A percentile compares a stretch with the other conserved stretches of the same genome.
These are phyloP conservation scores for Straminergon stramineum DNA, from an alignment of 225 moss, liverwort and hornwort species.

Conservation along the genomic window DNA sequence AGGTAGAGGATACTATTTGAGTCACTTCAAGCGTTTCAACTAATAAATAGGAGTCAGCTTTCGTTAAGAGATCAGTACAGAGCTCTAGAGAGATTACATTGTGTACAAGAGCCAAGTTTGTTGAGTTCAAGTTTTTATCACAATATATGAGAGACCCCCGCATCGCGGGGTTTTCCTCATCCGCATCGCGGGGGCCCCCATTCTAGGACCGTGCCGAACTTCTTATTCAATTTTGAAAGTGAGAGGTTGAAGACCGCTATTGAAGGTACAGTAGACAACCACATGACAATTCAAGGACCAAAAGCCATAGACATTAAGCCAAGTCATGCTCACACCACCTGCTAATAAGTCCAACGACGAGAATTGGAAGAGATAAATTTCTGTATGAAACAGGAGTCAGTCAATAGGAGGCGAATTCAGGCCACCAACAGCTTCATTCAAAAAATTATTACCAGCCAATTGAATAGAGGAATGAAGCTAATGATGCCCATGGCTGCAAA, in stretches of 20 bases:
- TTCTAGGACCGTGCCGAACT: background rate
- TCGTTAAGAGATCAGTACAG: background rate
- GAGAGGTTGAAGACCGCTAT: background rate
- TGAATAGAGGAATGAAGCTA: constrained; percentile 96
- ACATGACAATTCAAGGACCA: background rate
- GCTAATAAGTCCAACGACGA: background rate
- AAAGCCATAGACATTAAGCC: background rate
- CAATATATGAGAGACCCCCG: background rate
- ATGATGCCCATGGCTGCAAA: constrained; percentile 95
- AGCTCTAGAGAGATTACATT: background rate
- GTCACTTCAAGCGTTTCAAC: background rate
- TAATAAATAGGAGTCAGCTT: background rate
- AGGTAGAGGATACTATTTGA: background rate
- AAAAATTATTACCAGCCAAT: constrained; percentile 73
- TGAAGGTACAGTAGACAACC: background rate
- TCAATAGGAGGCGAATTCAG: background rate
- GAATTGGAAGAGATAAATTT: background rate
- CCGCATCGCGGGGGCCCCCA: too few relatives aligned
- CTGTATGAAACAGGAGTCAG: background rate
- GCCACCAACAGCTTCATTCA: background rate
- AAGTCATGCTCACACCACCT: background rate
- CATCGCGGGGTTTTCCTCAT: too few relatives aligned
- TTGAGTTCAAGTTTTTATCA: background rate
- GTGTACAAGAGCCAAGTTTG: background rate
- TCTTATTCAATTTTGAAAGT: background rate